A percentile compares a stretch with the other conserved stretches of the same genome.
Conservation (phyloP, 2,329 filamentous ascomycete genomes). For the Xylariaceae sp. region DNA sequence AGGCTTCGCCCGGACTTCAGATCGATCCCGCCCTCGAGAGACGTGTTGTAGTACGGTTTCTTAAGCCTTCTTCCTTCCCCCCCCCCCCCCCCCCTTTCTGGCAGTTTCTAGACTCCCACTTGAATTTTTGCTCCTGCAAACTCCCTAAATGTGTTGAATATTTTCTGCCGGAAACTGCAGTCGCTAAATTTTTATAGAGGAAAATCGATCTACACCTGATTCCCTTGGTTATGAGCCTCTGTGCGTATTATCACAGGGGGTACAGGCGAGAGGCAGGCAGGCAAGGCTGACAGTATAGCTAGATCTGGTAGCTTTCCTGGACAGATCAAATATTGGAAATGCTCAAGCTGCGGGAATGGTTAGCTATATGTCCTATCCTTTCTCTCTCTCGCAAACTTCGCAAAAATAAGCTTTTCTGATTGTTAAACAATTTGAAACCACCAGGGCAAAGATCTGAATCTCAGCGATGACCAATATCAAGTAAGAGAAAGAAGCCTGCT, state of each 20-base stretch:
- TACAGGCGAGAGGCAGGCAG: not conserved
- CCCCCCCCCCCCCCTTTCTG: too few relatives aligned
- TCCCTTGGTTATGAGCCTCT: slow-evolving; percentile 25
- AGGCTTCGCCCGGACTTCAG: slow-evolving; percentile 2
- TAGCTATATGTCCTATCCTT: slow-evolving; percentile 1
- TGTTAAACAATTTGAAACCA: too few relatives aligned
- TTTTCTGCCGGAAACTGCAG: not conserved
- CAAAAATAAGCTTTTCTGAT: too few relatives aligned
- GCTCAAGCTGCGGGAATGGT: slow-evolving; percentile 47
- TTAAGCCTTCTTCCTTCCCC: not conserved
- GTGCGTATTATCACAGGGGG: slow-evolving; percentile 8
- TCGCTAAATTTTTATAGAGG: slow-evolving; percentile 10
- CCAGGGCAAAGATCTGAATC: slow-evolving; percentile 43
- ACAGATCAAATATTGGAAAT: slow-evolving; percentile 51
- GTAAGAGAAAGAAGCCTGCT: slow-evolving; percentile 31
- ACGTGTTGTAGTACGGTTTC: slow-evolving; percentile 24
- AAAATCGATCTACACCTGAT: slow-evolving; percentile 27
- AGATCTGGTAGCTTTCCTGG: slow-evolving; percentile 48
- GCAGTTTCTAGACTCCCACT: not conserved
- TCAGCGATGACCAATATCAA: slow-evolving; percentile 48
- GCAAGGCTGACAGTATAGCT: slow-evolving; percentile 1
- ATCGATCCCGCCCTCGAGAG: slow-evolving; percentile 23
- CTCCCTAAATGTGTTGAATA: not conserved
- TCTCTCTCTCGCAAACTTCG: not conserved
- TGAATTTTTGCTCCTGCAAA: not conserved